Evolutionary conservation across 1,139 yeast genomes (phyloP).

Genomic region (Keqinozyma sinolaborantium): DNA sequence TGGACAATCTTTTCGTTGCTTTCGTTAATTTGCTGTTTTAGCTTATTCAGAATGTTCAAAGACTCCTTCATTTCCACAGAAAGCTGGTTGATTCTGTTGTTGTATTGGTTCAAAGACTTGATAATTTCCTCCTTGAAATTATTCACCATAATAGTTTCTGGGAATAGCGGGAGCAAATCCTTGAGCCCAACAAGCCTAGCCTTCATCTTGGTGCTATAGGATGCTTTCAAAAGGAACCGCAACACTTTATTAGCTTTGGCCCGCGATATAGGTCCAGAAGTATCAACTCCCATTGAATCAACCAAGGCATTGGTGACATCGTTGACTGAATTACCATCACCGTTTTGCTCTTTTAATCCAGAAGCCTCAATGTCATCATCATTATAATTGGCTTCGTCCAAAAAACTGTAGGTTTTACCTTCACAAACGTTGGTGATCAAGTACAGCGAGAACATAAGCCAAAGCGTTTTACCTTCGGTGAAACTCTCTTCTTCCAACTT

Average conservation of each 20-base stretch:
- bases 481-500: slow-evolving; percentile 32
- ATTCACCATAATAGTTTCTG: slow-evolving; percentile 78
- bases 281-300: background rate
- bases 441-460: slow-evolving; percentile 68
- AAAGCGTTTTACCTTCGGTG: slow-evolving; percentile 60
- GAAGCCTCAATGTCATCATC: slow-evolving; percentile 6
- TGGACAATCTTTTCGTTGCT: slow-evolving; percentile 42
- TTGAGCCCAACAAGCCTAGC: slow-evolving; percentile 55
- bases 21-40: slow-evolving; percentile 55
- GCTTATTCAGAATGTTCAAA: slow-evolving; percentile 55
- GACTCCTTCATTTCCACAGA: slow-evolving; percentile 79
- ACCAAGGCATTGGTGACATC: slow-evolving; percentile 6
- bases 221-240: slow-evolving; percentile 22
- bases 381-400: slow-evolving; percentile 12
- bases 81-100: slow-evolving; percentile 57
- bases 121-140: slow-evolving; percentile 83
- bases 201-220: slow-evolving; percentile 16
- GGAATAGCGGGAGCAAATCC: slow-evolving; percentile 80
- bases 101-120: slow-evolving; percentile 69
- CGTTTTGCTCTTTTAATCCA: slow-evolving; percentile 1
- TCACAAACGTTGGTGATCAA: slow-evolving; percentile 42
- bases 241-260: slow-evolving; percentile 17
- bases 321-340: slow-evolving; percentile 2
- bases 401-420: slow-evolving; percentile 21
- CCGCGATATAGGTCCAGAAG: background rate